Evolutionary conservation across 2,329 filamentous ascomycete genomes (phyloP).

Genomic region (Calonectria hawksworthii): DNA sequence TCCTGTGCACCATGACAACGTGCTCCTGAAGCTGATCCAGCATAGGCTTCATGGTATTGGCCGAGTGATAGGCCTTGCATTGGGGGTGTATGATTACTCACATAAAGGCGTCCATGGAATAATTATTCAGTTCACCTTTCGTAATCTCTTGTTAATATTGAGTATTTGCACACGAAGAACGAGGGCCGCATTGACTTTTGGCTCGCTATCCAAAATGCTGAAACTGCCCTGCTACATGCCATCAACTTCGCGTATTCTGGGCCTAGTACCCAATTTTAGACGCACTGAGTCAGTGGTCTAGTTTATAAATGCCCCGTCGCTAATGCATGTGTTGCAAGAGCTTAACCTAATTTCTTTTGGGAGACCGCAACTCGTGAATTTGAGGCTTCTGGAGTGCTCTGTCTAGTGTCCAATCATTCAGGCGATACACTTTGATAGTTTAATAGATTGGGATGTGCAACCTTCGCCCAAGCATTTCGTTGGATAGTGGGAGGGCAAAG

Average conservation of each 20-base stretch:
- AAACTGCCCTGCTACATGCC: neutral
- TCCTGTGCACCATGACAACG: neutral
- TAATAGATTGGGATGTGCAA: neutral
- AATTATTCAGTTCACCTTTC: neutral
- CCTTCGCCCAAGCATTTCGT: neutral
- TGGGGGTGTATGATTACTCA: too few species aligned
- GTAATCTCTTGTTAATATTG: neutral
- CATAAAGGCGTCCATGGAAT: neutral
- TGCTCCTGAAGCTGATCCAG: neutral
- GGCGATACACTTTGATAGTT: too few species aligned
- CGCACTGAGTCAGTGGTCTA: neutral
- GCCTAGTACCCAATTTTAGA: neutral
- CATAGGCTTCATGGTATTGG: neutral
- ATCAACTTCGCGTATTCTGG: neutral
- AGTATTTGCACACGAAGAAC: neutral
- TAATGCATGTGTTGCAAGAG: neutral
- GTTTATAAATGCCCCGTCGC: neutral
- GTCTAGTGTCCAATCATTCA: neutral
- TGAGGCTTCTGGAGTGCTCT: neutral
- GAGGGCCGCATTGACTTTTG: neutral
- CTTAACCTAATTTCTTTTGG: neutral
- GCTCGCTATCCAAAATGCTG: neutral
- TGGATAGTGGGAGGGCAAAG: neutral
- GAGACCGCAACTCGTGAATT: neutral
- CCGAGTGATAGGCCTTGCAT: too few species aligned